Evolutionary conservation across 495 filamentous ascomycete species (phyloP).

Genomic region (Penicillium herquei): DNA sequence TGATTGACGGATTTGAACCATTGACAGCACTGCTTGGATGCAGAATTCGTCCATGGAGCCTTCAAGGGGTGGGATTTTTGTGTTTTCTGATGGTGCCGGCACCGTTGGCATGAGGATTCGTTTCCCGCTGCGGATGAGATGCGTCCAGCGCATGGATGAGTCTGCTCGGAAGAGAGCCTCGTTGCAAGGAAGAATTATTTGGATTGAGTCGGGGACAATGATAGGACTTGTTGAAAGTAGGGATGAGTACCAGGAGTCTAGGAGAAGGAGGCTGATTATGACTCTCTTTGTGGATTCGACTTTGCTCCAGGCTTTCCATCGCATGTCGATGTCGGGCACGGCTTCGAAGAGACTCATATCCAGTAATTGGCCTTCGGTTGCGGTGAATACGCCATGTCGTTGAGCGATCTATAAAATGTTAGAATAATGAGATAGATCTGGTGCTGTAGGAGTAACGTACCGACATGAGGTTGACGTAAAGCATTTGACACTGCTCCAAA

Average conservation of each 20-base stretch:
- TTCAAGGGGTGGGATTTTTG: constrained; percentile 36
- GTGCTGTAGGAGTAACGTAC: constrained; percentile 25
- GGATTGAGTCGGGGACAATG: constrained; percentile 45
- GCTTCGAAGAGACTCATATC: constrained; percentile 46
- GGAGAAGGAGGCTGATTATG: constrained; percentile 47
- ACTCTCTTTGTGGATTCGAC: constrained; percentile 52
- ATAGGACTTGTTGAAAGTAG: constrained; percentile 50
- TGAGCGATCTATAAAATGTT: constrained; percentile 40
- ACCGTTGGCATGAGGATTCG: constrained; percentile 40
- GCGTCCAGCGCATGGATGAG: constrained; percentile 46
- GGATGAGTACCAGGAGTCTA: constrained; percentile 53
- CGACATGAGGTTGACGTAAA: constrained; percentile 51
- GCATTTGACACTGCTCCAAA: constrained; percentile 46
- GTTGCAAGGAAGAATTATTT: constrained; percentile 48
- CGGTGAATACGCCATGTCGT: constrained; percentile 50
- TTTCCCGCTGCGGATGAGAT: constrained; percentile 40
- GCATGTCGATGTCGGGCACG: constrained; percentile 44
- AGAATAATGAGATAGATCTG: neutral
- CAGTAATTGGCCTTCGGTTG: constrained; percentile 45
- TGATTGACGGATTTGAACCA: constrained; percentile 44
- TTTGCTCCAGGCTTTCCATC: constrained; percentile 55
- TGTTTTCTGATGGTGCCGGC: constrained; percentile 37
- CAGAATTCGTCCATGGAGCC: constrained; percentile 36
- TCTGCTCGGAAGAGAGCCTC: constrained; percentile 46
- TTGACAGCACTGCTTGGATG: constrained; percentile 39